Evolutionary conservation across 192 early-diverging fungal genomes (phyloP).

Genomic region (Mortierella alpina): DNA sequence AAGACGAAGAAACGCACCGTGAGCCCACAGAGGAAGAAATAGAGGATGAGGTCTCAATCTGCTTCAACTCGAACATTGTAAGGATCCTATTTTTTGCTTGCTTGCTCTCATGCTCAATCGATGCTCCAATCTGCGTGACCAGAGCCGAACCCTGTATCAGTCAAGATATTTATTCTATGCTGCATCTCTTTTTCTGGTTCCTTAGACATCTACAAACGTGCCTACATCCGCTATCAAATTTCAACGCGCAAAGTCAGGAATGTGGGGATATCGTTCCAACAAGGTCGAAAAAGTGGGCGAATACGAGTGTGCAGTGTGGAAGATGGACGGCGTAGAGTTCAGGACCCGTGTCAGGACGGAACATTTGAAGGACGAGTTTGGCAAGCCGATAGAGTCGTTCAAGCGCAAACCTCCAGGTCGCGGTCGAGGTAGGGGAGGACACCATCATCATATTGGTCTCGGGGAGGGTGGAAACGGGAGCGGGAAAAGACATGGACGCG

Average conservation of each 20-base stretch:
- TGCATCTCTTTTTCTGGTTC: not conserved
- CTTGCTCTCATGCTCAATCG: not conserved
- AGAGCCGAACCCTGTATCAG: too few species aligned
- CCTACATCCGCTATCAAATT: slow-evolving; percentile 53
- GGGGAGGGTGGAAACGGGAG: not conserved
- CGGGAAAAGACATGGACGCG: slow-evolving; percentile 9
- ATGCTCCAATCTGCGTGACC: too few species aligned
- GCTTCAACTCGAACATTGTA: slow-evolving; percentile 49
- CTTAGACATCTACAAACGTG: slow-evolving; percentile 47
- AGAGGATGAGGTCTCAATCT: slow-evolving; percentile 40
- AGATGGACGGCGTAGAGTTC: slow-evolving; percentile 53
- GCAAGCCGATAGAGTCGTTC: slow-evolving; percentile 18
- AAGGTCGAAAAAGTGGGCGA: slow-evolving; percentile 51
- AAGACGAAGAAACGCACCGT: slow-evolving; percentile 12
- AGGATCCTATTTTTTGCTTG: not conserved
- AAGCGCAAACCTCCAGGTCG: not conserved
- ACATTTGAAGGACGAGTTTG: slow-evolving; percentile 39
- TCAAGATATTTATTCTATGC: not conserved
- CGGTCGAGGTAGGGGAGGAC: not conserved
- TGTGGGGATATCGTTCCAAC: slow-evolving; percentile 47
- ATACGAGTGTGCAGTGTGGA: slow-evolving; percentile 52
- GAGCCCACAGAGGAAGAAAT: slow-evolving; percentile 44
- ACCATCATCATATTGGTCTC: slow-evolving; percentile 2
- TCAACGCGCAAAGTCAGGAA: slow-evolving; percentile 37
- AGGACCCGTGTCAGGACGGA: slow-evolving; percentile 46